Evolutionary conservation across 495 filamentous ascomycete genomes (phyloP), one percentile per base, ranked within the genome.

Genomic region (Friedmanniomyces endolithicus): DNA sequence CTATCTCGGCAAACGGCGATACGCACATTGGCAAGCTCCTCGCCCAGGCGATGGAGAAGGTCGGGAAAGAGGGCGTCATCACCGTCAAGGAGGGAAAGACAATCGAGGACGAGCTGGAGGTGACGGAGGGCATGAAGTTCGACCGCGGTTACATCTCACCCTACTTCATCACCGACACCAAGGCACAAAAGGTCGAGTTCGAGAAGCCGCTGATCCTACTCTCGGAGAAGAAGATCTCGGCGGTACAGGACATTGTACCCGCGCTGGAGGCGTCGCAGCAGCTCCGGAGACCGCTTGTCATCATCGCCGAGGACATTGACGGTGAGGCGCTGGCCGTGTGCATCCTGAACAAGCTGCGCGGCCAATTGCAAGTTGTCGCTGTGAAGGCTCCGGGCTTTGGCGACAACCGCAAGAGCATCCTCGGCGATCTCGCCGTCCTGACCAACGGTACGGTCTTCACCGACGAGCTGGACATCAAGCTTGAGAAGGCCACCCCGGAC

Each of bases 31-130:
- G 92, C 64, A 84, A 87, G 75, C 75, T 98, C 61, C 92, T 98
- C 71, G 88, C 92, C 63, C 94, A 82, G 64, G 92, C 92, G 60
- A 98, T 98, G 92, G 92, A 98, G 83, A 90, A 94, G 75, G 92
- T 98, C 62, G 92, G 92, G 71, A 97, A 97, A 80, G 92, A 98
- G 76, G 92, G 92, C 78, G 92, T 98, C 60, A 98, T 98, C 70
- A 98, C 92, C 47, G 90, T 95, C 56, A 97, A 97, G 82, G 92
- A 98, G 77, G 92, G 92, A 63, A 97, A 97, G 84, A 98, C 92
- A 48, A 84, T 94, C 68, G 85, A 88, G 66, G 92, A 98, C 63
- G 94, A 98, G 79, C 82, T 98, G 44, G 92, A 97, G 73, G 85
- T 98, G 56, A 98, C 92, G 24, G 92, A 98, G 81, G 92, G 92